These are phyloP conservation scores for Anthracocystis walkeri DNA, from an alignment of 1,284 basidiomycete species.

Conservation along the genomic window DNA sequence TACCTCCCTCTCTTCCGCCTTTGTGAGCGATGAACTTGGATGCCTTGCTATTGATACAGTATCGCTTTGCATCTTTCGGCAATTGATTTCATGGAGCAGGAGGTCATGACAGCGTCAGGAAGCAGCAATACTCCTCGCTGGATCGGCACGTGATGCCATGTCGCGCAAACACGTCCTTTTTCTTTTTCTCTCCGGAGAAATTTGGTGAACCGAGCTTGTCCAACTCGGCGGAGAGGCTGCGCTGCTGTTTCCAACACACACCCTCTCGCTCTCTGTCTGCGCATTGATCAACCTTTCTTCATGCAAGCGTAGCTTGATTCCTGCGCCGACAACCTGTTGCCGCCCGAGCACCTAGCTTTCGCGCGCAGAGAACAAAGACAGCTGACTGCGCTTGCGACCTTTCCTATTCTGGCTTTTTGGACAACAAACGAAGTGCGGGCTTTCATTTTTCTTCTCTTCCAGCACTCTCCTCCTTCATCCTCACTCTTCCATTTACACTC, in stretches of 20 bases:
- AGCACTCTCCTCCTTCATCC: constrained; percentile 1
- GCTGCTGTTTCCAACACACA: background rate
- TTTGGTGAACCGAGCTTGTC: constrained; percentile 10
- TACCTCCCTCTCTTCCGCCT: background rate
- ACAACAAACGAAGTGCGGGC: constrained; percentile 16
- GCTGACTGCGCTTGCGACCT: constrained; percentile 16
- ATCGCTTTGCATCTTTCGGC: background rate
- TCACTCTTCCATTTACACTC: background rate
- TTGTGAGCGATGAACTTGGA: too few species aligned
- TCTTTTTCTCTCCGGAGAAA: background rate
- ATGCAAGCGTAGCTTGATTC: constrained; percentile 38
- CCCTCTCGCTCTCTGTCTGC: background rate
- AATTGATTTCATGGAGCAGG: background rate
- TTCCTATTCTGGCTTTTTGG: constrained; percentile 30
- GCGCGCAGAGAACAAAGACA: too few species aligned
- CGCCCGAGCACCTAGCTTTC: constrained; percentile 22
- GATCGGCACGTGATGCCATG: constrained; percentile 27
- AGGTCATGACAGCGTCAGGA: background rate
- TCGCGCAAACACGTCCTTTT: constrained; percentile 34
- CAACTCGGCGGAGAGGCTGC: constrained; percentile 8
- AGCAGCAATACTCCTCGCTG: background rate
- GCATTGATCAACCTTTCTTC: constrained; percentile 5
- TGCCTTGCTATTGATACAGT: too few species aligned
- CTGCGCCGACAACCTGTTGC: constrained; percentile 14
- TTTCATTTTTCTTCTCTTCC: constrained; percentile 8